Conservation (phyloP, 371 early-diverging fungal species). For the Rhizopus arrhizus region DNA sequence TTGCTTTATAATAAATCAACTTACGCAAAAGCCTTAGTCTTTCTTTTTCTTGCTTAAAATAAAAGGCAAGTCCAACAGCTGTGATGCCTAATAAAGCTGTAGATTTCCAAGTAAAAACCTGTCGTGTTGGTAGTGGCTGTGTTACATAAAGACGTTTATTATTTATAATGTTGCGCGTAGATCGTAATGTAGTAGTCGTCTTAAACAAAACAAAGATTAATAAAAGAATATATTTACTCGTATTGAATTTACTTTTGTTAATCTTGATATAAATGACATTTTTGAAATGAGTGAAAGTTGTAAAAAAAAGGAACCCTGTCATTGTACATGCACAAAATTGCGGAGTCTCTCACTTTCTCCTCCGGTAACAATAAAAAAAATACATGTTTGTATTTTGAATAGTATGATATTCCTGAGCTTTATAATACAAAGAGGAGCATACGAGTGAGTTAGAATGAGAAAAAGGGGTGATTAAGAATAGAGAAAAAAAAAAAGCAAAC, state of each 20-base stretch:
- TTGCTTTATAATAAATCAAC: constrained; percentile 7
- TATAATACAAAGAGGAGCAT: too few species aligned
- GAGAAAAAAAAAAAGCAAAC: neutral
- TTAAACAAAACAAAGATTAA: too few species aligned
- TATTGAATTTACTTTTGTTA: neutral
- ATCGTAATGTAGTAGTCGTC: neutral
- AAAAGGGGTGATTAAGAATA: too few species aligned
- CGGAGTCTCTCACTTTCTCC: too few species aligned
- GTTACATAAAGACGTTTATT: constrained; percentile 4
- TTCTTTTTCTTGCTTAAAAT: constrained; percentile 68
- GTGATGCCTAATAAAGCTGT: constrained; percentile 59
- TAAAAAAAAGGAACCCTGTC: too few species aligned
- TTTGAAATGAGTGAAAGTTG: neutral
- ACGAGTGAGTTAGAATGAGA: too few species aligned
- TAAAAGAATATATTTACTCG: neutral
- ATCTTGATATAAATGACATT: neutral
- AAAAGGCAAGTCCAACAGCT: constrained; percentile 60
- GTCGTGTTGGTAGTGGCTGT: constrained; percentile 1
- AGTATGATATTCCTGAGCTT: too few species aligned
- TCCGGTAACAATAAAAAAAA: too few species aligned
- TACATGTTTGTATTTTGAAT: too few species aligned
- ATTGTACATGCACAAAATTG: too few species aligned
- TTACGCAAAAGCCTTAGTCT: constrained; percentile 51
- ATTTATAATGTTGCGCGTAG: neutral
- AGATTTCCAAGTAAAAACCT: constrained; percentile 54